Evolutionary conservation across 306 rosid species (phyloP), one percentile per base, ranked within the genome.

Genomic region (Carpinus viminea): DNA sequence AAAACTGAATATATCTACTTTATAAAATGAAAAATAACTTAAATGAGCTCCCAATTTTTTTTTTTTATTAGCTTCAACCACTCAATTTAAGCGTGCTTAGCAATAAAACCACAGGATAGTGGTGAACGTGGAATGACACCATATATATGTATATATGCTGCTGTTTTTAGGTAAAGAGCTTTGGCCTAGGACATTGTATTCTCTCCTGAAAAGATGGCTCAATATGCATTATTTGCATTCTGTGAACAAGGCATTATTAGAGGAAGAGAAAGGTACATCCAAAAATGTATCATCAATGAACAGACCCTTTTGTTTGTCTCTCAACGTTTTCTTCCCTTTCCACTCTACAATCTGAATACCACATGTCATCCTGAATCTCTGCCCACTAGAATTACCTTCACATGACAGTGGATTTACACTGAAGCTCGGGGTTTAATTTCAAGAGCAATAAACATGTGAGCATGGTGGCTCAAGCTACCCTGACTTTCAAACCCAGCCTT

Each of bases 241-340:
- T 62, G 18, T 6, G 45, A 62, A 62, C 45, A 62, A 8, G 5
- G 45, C 69, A 62, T 31, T 62, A 31, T 59, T 59, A 20, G 12
- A 24, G 12, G 0, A 31, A 62, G 12, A 31, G 26, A 2, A 7
- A 62, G 41, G 9, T 31, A 26, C 18, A 62, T 16, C 69, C 69
- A 31, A 13, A 62, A 62, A 31, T 8, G 4, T 26, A 28, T 28
- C 69, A 17, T 31, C 43, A 62, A 31, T 31, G n/a, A 34, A 62
- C 45, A 62, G 20, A 62, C 20, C 24, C 6, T 18, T 55, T 3
- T 62, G 15, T 34, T 31, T 7, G 20, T 31, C 69, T 31, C 9
- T 34, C 69, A 62, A 31, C 45, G 31, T 62, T 28, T 62, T 31
- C 69, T 12, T 62, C 69, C 69, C 45, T 31, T 61, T 61, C n/a